Conservation (phyloP, 2,329 filamentous ascomycete species). For the Cryphonectria japonica region DNA sequence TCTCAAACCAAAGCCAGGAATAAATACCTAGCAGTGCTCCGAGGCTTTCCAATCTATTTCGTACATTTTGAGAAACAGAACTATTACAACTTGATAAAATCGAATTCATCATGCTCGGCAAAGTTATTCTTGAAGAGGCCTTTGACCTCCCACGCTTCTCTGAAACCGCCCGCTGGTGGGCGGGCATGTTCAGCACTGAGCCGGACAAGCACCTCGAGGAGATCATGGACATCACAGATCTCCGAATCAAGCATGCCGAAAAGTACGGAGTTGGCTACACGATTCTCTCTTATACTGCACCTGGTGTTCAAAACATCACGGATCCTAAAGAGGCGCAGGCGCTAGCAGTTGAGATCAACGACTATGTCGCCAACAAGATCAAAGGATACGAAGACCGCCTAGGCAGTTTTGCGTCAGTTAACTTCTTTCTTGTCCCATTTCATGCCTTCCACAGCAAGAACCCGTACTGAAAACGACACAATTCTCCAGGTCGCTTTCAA, state of each 20-base stretch:
- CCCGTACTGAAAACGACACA: not conserved
- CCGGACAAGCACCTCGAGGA: conserved; percentile 61
- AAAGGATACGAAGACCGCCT: conserved; percentile 36
- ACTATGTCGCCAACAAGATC: conserved; percentile 40
- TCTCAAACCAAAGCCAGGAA: not conserved
- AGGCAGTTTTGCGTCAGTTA: conserved; percentile 36
- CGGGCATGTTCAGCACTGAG: conserved; percentile 61
- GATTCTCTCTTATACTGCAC: conserved; percentile 41
- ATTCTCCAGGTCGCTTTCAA: conserved; percentile 34
- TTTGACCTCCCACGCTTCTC: conserved; percentile 62
- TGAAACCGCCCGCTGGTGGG: conserved; percentile 65
- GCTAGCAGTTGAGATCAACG: conserved; percentile 38
- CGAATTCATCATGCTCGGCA: conserved; percentile 52
- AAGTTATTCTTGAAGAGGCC: conserved; percentile 65
- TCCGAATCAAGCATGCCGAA: conserved; percentile 48
- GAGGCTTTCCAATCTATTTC: not conserved
- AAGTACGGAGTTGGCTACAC: conserved; percentile 39
- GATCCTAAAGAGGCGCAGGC: conserved; percentile 34
- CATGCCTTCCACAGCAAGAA: not conserved
- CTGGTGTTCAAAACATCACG: conserved; percentile 38
- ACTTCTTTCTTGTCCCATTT: not conserved
- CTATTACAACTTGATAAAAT: not conserved
- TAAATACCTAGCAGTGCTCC: not conserved
- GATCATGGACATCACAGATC: conserved; percentile 49
- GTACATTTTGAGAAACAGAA: not conserved